Conservation (phyloP, 345 rosid genomes). For the Moringa oleifera region DNA sequence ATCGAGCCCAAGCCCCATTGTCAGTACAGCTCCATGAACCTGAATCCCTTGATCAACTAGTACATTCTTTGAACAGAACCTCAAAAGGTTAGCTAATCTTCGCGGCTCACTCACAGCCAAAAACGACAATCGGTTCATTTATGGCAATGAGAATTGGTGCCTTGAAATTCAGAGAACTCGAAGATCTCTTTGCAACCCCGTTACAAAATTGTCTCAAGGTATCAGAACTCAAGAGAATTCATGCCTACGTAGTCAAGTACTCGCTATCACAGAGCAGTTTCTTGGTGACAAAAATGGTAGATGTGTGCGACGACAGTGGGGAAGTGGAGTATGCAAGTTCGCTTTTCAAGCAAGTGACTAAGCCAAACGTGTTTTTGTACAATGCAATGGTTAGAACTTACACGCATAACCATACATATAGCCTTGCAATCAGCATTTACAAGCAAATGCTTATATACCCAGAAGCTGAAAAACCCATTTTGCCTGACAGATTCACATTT, state of each 20-base stretch:
- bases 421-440: slow-evolving; percentile 24
- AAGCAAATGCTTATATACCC: slow-evolving; percentile 27
- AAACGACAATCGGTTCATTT: slow-evolving; percentile 20
- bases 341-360: slow-evolving; percentile 34
- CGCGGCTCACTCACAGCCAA: slow-evolving; percentile 32
- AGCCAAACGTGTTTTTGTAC: slow-evolving; percentile 45
- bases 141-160: slow-evolving; percentile 15
- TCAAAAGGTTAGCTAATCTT: slow-evolving; percentile 41
- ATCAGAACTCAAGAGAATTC: slow-evolving; percentile 34
- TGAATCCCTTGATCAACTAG: slow-evolving; percentile 53
- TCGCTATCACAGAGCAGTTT: slow-evolving; percentile 50
- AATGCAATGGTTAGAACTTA: slow-evolving; percentile 50
- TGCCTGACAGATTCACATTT: slow-evolving; percentile 51
- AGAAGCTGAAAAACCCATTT: slow-evolving; percentile 12
- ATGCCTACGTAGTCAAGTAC: slow-evolving; percentile 32
- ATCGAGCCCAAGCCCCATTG: slow-evolving; percentile 36
- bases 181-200: slow-evolving; percentile 34
- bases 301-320: slow-evolving; percentile 30
- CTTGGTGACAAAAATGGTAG: slow-evolving; percentile 48
- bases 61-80: slow-evolving; percentile 41
- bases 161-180: slow-evolving; percentile 32
- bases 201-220: slow-evolving; percentile 29
- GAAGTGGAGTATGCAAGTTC: slow-evolving; percentile 35
- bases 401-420: slow-evolving; percentile 31
- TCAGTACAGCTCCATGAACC: slow-evolving; percentile 45